Base-by-base conservation (phyloP, 1,284 basidiomycete genomes). In the Cutaneotrichosporon mucoides region DNA sequence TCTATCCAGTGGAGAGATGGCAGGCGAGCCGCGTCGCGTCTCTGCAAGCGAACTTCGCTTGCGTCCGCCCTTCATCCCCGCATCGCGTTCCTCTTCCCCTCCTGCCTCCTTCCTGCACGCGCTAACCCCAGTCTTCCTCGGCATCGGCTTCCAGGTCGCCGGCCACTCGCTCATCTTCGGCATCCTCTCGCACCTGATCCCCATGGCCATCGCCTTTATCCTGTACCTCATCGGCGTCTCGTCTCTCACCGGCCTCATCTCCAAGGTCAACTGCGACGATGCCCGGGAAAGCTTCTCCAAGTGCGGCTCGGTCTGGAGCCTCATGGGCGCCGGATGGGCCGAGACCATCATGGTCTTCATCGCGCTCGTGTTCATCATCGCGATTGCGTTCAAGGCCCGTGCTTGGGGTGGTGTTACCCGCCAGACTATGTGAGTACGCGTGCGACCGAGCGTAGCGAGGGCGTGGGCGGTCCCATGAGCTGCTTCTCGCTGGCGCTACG, bases 151-250 rank as follows among this genome's bases (percentile, higher is more conserved):
- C 66, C 61, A 75, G 46, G 35, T 73, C 52, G 54, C 68, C 5
- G 72, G 77, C 24, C 62, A 59, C n/a, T 65, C 69, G 48, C 49
- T 68, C 45, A 62, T 70, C 5, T 79, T 79, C 52, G 79, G 79
- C 42, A 71, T 80, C 63, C 59, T 79, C 43, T 61, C 72, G 6
- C 75, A 79, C 65, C 62, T 79, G 45, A 56, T 79, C 57, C 68
- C 71, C 13, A 62, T 76, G 48, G 56, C 66, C 24, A 75, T 81
- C 61, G 69, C 66, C 16, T 75, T 73, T 60, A 63, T 80, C 63
- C 73, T 80, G 35, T 75, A 73, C 73, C 56, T 79, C 42, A 78
- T 79, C 61, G 79, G 79, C 37, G 57, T 68, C 1, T 62, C 76
- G 0, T 69, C 75, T 3, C 65, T 79, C 42, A 79, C 77, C 6